Conservation (phyloP, 192 early-diverging fungal genomes). For the Lobosporangium transversale region DNA sequence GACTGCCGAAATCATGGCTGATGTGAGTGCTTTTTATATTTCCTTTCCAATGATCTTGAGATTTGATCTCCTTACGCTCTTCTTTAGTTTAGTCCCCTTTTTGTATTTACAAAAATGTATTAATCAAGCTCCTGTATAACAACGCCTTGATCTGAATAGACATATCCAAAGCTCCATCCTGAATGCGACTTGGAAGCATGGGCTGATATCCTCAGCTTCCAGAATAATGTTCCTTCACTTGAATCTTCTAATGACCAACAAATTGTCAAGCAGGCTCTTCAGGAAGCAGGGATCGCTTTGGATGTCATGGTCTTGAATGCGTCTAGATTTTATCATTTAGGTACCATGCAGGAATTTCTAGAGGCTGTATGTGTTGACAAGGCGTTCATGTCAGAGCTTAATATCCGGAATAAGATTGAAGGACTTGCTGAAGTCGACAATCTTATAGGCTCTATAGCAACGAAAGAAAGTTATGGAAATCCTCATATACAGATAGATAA, state of each 20-base stretch:
- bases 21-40: conserved; percentile 12
- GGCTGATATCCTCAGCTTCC: conserved; percentile 53
- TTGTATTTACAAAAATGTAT: too few relatives aligned
- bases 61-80: too few relatives aligned
- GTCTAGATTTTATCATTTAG: conserved; percentile 56
- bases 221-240: not conserved
- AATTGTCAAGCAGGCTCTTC: conserved; percentile 12
- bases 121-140: too few relatives aligned
- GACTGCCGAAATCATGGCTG: conserved; percentile 30
- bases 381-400: conserved; percentile 36
- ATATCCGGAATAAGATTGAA: conserved; percentile 7
- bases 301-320: conserved; percentile 53
- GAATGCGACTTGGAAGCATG: conserved; percentile 55
- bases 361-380: conserved; percentile 19
- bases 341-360: conserved; percentile 55
- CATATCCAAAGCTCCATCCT: conserved; percentile 1
- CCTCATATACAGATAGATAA: not conserved
- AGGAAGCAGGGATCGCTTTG: conserved; percentile 7
- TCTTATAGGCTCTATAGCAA: not conserved
- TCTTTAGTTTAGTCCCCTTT: too few relatives aligned
- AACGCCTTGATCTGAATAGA: conserved; percentile 2
- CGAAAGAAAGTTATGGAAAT: too few relatives aligned
- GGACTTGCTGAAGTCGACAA: conserved; percentile 8
- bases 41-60: too few relatives aligned
- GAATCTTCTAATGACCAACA: conserved; percentile 2